Percentiles rank a stretch among this genome's conserved stretches.
Evolutionary conservation across 768 basidiomycete genomes (phyloP).

Genomic region (Rhizopogon vesiculosus): DNA sequence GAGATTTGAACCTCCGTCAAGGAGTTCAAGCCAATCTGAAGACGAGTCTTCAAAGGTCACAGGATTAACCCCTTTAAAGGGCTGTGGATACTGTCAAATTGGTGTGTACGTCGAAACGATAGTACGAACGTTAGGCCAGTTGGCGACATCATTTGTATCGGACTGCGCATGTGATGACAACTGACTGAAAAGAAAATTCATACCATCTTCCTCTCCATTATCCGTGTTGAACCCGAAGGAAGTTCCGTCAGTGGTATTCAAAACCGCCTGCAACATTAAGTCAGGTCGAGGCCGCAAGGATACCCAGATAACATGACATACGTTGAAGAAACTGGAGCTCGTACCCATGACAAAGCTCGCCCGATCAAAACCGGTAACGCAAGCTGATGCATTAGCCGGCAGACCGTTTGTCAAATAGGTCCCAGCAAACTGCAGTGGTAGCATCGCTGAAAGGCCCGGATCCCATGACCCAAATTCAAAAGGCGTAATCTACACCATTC

Average conservation of each 20-base stretch:
- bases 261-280: slow-evolving; percentile 36
- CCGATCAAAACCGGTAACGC: slow-evolving; percentile 74
- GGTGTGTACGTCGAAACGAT: neutral
- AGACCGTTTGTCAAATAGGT: slow-evolving; percentile 57
- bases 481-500: slow-evolving; percentile 44
- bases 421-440: slow-evolving; percentile 59
- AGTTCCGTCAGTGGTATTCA: slow-evolving; percentile 37
- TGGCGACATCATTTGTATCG: slow-evolving; percentile 43
- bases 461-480: slow-evolving; percentile 74
- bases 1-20: slow-evolving; percentile 67
- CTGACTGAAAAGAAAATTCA: slow-evolving; percentile 48
- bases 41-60: slow-evolving; percentile 49
- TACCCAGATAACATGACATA: slow-evolving; percentile 16
- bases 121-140: slow-evolving; percentile 55
- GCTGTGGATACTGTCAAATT: slow-evolving; percentile 17
- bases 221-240: slow-evolving; percentile 32
- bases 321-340: slow-evolving; percentile 68
- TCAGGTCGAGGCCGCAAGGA: neutral
- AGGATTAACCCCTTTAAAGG: slow-evolving; percentile 49
- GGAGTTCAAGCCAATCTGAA: slow-evolving; percentile 51
- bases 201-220: slow-evolving; percentile 28
- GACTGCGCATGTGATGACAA: slow-evolving; percentile 45
- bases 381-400: slow-evolving; percentile 50
- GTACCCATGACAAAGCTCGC: slow-evolving; percentile 71
- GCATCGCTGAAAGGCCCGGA: slow-evolving; percentile 65